phyloP scores from a whole-genome alignment of 2,329 filamentous ascomycete species.

The Penicillium sp. region DNA sequence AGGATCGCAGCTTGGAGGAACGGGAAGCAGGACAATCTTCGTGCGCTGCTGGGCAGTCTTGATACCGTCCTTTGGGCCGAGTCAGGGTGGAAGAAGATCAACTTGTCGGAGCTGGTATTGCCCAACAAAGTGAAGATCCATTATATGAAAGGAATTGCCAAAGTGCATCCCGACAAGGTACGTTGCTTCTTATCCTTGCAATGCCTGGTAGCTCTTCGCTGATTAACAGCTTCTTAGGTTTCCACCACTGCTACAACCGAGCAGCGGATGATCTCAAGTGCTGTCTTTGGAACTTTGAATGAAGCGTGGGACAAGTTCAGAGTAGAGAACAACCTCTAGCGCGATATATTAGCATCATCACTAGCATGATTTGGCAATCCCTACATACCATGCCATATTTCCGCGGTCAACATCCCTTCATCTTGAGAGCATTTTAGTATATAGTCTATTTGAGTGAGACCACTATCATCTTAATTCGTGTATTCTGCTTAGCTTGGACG shows the following conservation, averaged over 20 bases:
- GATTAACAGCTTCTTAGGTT: conserved; percentile 44
- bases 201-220: not conserved
- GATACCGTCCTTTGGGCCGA: conserved; percentile 87
- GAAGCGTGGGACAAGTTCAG: conserved; percentile 68
- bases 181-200: conserved; percentile 30
- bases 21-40: conserved; percentile 86
- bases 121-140: conserved; percentile 92
- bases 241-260: conserved; percentile 61
- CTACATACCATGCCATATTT: conserved; percentile 2
- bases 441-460: conserved; percentile 6
- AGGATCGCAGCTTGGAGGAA: conserved; percentile 76
- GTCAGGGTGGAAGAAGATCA: conserved; percentile 94
- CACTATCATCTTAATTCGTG: not conserved
- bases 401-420: not conserved
- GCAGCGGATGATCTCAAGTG: conserved; percentile 62
- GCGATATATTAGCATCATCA: conserved; percentile 6
- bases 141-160: conserved; percentile 99
- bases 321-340: conserved; percentile 55
- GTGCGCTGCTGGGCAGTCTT: conserved; percentile 78
- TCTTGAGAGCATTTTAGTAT: conserved; percentile 8
- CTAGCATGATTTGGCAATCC: not conserved
- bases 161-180: conserved; percentile 98
- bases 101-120: conserved; percentile 87
- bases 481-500: not conserved
- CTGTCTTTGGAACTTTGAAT: conserved; percentile 61